Conservation (phyloP, 768 basidiomycete genomes). For the Naematelia aurantialba region DNA sequence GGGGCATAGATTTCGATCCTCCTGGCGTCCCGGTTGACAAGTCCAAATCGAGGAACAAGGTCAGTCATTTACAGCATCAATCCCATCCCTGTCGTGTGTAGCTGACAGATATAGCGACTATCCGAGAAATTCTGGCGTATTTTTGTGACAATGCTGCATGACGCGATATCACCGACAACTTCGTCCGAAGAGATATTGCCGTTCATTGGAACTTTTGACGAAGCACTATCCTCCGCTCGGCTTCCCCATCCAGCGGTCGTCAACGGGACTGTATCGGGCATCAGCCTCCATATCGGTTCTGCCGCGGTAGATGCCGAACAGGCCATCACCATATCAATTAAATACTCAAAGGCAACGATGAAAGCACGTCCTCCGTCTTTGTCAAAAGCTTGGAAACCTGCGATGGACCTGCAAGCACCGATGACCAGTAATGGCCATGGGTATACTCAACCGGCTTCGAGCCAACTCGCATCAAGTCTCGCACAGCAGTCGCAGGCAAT, state of each 20-base stretch:
- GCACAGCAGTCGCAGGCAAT: constrained; percentile 17
- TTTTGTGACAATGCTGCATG: constrained; percentile 35
- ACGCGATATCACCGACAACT: constrained; percentile 26
- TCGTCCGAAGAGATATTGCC: constrained; percentile 50
- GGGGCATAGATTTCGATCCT: constrained; percentile 38
- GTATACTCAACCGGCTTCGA: constrained; percentile 14
- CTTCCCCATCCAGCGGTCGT: constrained; percentile 55
- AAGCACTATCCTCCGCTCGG: constrained; percentile 60
- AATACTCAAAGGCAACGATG: constrained; percentile 75
- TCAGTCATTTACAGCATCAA: too few relatives aligned
- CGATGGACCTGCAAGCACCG: constrained; percentile 39
- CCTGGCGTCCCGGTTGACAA: constrained; percentile 36
- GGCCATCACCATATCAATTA: constrained; percentile 69
- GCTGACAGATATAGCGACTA: constrained; percentile 54
- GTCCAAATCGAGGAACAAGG: constrained; percentile 57
- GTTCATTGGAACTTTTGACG: constrained; percentile 62
- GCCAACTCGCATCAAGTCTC: constrained; percentile 27
- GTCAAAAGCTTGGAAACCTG: constrained; percentile 60
- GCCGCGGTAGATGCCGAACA: constrained; percentile 63
- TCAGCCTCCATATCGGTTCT: constrained; percentile 74
- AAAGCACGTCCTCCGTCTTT: constrained; percentile 65
- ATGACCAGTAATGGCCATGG: constrained; percentile 23
- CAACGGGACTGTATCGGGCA: constrained; percentile 65
- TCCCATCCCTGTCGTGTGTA: neutral
- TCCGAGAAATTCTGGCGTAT: constrained; percentile 72